Evolutionary conservation across 139 green algal genomes (phyloP), one percentile per base, ranked within the genome.

Genomic region (Chlorella ohadii): DNA sequence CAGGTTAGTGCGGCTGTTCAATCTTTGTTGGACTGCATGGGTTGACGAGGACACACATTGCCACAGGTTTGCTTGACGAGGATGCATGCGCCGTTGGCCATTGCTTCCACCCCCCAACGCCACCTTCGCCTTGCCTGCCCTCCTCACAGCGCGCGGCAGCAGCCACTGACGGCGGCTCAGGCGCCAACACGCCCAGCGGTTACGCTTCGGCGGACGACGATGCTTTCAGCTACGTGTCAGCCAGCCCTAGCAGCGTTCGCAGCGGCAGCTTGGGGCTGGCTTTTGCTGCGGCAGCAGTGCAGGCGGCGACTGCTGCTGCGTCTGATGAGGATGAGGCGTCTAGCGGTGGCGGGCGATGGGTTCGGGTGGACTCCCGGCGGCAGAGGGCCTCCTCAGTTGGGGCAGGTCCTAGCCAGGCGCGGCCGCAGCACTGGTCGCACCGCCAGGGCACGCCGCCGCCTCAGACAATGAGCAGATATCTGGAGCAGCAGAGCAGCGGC

Each of bases 211-310:
- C 33, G 2, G 74, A 80, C 11, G 51, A 67, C 16, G 74, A 80
- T 51, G 67, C 67, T 2, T 20, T 38, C 67, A 73, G 67, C 67
- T 73, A 47, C 41, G 20, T 73, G 67, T 73, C 67, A 16, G 67
- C 67, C 34, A 73, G 67, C 34, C 67, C 67, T 2, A 34, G 67
- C n/a, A 47, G 20, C 25, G 25, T 55, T 1, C 74, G 74, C 33
- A 80, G 74, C 74, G 67, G 67, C 67, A 67, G 74, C 74, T 9
- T 67, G 51, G 74, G 31, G 20, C 16, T 65, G n/a, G 73, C 41
- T 0, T 68, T 80, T 70, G 74, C 74, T 23, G 20, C 74, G 51
- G 74, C 74, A 5, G 72, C 72, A 28, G 71, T 41, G 72, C 44
- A 55, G 31, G 44, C 47, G 31, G 55, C 31, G 44, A 38, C 68